These are phyloP conservation scores for Coccomyxa sp. DNA, from an alignment of 139 green algal species.

Conservation along the genomic window DNA sequence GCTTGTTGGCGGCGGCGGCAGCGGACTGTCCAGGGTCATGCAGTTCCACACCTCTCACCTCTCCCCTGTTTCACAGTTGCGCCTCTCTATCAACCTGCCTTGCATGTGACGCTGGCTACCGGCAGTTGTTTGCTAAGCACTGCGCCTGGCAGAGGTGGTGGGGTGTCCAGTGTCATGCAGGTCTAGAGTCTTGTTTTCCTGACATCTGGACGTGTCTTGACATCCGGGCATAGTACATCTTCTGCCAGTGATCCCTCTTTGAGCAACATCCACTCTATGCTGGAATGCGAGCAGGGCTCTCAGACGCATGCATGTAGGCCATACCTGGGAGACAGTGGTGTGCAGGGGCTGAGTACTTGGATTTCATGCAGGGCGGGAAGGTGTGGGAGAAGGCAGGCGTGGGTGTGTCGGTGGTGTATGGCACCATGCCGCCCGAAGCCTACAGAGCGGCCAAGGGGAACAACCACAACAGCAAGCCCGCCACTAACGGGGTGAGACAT, in stretches of 20 bases:
- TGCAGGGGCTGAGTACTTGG: neutral
- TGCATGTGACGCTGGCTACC: too few species aligned
- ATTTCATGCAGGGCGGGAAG: conserved; percentile 56
- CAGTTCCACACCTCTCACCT: too few species aligned
- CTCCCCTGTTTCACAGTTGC: too few species aligned
- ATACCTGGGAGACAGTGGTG: neutral
- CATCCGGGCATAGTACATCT: neutral
- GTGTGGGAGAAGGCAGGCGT: conserved; percentile 95
- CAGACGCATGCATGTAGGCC: neutral
- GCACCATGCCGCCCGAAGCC: conserved; percentile 93
- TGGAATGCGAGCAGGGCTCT: neutral
- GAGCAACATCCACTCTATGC: too few species aligned
- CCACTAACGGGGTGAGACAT: neutral
- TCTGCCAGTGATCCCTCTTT: neutral
- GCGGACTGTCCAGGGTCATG: too few species aligned
- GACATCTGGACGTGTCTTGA: neutral
- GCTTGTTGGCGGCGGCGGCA: too few species aligned
- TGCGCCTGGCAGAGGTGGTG: too few species aligned
- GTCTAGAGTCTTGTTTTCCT: too few species aligned
- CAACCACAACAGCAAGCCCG: neutral
- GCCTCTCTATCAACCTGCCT: too few species aligned
- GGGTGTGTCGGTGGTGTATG: conserved; percentile 96
- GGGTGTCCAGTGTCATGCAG: too few species aligned
- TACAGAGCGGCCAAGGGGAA: conserved; percentile 83
- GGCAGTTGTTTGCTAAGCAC: too few species aligned